phyloP scores from a whole-genome alignment of 192 early-diverging fungal genomes.

The Mortierella antarctica region DNA sequence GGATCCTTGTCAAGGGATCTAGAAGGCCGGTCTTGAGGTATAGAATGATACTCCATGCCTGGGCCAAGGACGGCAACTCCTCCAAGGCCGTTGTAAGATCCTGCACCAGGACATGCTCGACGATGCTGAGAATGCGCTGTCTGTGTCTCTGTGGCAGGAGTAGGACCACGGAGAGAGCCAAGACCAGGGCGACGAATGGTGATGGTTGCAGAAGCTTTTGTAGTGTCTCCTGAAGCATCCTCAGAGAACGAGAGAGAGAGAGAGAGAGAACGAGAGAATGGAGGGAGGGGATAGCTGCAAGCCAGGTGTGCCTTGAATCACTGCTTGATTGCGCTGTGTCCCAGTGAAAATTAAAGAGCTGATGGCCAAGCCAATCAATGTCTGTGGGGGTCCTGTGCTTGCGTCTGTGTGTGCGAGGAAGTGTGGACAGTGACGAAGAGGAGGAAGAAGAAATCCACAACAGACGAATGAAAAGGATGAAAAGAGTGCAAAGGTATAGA shows the following conservation, averaged over 20 bases:
- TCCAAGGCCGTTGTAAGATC: slow-evolving; percentile 21
- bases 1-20: slow-evolving; percentile 25
- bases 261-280: too few relatives aligned
- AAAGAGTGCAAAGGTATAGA: background rate
- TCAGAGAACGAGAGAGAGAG: background rate
- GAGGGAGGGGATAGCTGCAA: too few relatives aligned
- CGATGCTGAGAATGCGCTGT: slow-evolving; percentile 17
- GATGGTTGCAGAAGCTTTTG: slow-evolving; percentile 46
- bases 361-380: background rate
- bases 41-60: slow-evolving; percentile 9
- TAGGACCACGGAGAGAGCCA: slow-evolving; percentile 28
- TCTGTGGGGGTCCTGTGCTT: too few relatives aligned
- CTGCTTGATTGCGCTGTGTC: too few relatives aligned
- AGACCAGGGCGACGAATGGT: slow-evolving; percentile 29
- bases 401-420: background rate
- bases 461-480: background rate
- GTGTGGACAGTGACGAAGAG: background rate
- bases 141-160: slow-evolving; percentile 23
- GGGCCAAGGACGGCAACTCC: slow-evolving; percentile 18
- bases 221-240: slow-evolving; percentile 42
- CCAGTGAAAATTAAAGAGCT: background rate
- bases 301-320: too few relatives aligned
- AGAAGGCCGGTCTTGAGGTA: slow-evolving; percentile 8
- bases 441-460: background rate
- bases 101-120: slow-evolving; percentile 21